These are phyloP conservation scores for Xylariaceae sp. DNA, from an alignment of 2,329 filamentous ascomycete genomes.

Conservation along the genomic window DNA sequence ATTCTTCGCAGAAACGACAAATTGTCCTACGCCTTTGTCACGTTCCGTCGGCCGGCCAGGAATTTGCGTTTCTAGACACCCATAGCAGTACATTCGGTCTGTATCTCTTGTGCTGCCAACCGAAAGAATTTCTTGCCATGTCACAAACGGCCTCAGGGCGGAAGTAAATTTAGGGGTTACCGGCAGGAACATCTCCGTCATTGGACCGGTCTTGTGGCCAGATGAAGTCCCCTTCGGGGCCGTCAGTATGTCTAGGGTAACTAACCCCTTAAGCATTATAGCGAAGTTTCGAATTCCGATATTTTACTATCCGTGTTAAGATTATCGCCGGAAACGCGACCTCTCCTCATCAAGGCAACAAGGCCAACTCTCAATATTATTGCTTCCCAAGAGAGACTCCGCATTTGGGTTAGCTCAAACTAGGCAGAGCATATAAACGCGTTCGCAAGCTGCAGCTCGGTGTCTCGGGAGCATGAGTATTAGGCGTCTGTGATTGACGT, in stretches of 20 bases:
- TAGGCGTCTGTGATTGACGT: constrained; percentile 19
- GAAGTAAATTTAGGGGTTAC: too few relatives aligned
- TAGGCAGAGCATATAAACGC: constrained; percentile 12
- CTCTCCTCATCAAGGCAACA: constrained; percentile 15
- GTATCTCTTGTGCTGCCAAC: constrained; percentile 18
- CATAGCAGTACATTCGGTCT: constrained; percentile 19
- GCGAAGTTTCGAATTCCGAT: background rate
- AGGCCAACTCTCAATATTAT: constrained; percentile 10
- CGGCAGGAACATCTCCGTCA: too few relatives aligned
- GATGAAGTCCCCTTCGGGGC: background rate
- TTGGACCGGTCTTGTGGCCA: background rate
- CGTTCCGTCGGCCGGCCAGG: constrained; percentile 25
- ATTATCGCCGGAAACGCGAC: background rate
- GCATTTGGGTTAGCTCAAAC: constrained; percentile 2
- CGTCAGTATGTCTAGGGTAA: background rate
- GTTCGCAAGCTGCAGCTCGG: constrained; percentile 14
- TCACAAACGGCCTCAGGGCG: constrained; percentile 8
- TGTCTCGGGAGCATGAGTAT: constrained; percentile 22
- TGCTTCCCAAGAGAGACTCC: constrained; percentile 2
- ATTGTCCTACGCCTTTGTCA: constrained; percentile 36
- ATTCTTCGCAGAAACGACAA: constrained; percentile 24
- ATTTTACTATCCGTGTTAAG: background rate
- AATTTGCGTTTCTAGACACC: constrained; percentile 27
- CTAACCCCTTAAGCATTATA: background rate
- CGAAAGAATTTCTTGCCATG: background rate